phyloP scores from a whole-genome alignment of 2,329 filamentous ascomycete species.

The Falciphora oryzae region DNA sequence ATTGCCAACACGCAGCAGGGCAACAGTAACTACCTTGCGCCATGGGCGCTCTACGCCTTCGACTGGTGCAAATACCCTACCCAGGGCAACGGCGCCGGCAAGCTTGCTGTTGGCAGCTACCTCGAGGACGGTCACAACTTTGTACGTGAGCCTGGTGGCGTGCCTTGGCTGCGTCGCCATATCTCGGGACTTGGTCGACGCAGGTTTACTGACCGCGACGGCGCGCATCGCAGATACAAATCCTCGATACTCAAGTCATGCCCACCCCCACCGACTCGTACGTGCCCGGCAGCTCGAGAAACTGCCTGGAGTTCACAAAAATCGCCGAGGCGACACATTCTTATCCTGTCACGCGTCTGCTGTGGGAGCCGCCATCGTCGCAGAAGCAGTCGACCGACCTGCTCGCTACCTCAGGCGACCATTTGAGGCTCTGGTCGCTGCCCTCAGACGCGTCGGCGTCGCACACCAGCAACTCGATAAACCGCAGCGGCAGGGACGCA shows the following conservation, averaged over 20 bases:
- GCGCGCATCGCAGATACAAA: constrained; percentile 74
- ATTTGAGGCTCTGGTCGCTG: constrained; percentile 88
- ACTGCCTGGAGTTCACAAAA: constrained; percentile 83
- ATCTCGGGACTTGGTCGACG: not conserved
- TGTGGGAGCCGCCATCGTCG: constrained; percentile 94
- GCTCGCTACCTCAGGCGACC: constrained; percentile 89
- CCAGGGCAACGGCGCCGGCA: constrained; percentile 73
- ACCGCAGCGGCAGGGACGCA: constrained; percentile 51
- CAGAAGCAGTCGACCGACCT: constrained; percentile 95
- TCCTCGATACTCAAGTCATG: constrained; percentile 78
- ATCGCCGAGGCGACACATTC: constrained; percentile 96
- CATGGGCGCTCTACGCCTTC: constrained; percentile 93
- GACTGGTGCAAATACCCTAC: constrained; percentile 99
- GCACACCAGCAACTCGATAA: constrained; percentile 59
- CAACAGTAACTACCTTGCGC: constrained; percentile 89
- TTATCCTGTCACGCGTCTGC: constrained; percentile 88
- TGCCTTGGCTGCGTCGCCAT: constrained; percentile 4
- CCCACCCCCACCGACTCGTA: constrained; percentile 65
- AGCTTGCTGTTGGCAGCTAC: constrained; percentile 93
- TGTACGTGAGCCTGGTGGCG: constrained; percentile 43
- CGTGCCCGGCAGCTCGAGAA: constrained; percentile 63
- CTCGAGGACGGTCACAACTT: constrained; percentile 98
- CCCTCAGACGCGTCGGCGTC: constrained; percentile 60
- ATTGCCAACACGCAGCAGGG: constrained; percentile 57
- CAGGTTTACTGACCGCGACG: constrained; percentile 3